Conservation (phyloP, 1,284 basidiomycete genomes). For the Mycosarcoma mackinlayi region DNA sequence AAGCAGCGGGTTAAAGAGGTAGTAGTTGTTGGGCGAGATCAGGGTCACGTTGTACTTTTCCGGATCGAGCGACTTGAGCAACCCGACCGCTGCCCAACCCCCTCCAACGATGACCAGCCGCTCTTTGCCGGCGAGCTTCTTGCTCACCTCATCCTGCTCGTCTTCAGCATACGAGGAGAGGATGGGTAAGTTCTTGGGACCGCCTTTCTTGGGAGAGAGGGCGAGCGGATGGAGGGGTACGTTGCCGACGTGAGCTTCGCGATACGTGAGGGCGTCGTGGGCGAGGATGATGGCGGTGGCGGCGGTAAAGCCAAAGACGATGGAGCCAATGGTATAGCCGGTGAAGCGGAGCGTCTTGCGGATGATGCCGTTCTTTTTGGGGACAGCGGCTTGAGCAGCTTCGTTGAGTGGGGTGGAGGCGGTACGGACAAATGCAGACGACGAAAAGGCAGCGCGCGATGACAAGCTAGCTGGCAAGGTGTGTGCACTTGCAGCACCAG, state of each 20-base stretch:
- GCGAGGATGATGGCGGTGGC: conserved; percentile 52
- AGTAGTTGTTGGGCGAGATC: conserved; percentile 67
- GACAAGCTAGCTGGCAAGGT: background rate
- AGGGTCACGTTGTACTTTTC: conserved; percentile 65
- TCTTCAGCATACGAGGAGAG: conserved; percentile 49
- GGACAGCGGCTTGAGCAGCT: conserved; percentile 3
- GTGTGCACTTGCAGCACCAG: background rate
- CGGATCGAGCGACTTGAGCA: conserved; percentile 60
- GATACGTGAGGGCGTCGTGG: conserved; percentile 61
- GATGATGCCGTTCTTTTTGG: conserved; percentile 23
- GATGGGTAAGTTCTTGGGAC: conserved; percentile 65
- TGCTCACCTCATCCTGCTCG: conserved; percentile 43
- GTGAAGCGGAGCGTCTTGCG: conserved; percentile 26
- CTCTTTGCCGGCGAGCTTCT: conserved; percentile 53
- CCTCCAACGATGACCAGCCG: conserved; percentile 67
- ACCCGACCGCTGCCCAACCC: conserved; percentile 66
- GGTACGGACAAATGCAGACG: conserved; percentile 7
- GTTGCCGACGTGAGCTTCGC: conserved; percentile 53
- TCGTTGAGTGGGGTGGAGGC: conserved; percentile 36
- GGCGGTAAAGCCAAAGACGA: conserved; percentile 56
- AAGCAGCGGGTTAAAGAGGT: conserved; percentile 66
- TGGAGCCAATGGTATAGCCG: conserved; percentile 44
- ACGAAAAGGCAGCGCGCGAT: conserved; percentile 9
- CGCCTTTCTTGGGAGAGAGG: conserved; percentile 53
- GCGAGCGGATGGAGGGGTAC: conserved; percentile 54